Evolutionary conservation across 495 filamentous ascomycete species (phyloP).

Genomic region (Viridothelium virens): DNA sequence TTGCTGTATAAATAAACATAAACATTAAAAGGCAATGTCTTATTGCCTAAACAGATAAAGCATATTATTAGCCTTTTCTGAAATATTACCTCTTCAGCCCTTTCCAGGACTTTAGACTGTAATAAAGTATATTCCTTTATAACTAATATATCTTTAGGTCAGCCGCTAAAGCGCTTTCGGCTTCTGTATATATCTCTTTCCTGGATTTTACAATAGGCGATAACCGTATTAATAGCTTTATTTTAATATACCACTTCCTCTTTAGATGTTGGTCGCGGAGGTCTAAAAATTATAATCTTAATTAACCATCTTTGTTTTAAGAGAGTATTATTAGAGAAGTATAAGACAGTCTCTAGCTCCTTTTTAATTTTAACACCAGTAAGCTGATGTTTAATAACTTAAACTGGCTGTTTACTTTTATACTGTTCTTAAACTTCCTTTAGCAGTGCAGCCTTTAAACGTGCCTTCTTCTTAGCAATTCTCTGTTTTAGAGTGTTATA

Average conservation of each 20-base stretch:
- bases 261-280: constrained; percentile 16
- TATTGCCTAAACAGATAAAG: constrained; percentile 38
- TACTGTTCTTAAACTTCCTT: constrained; percentile 25
- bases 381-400: constrained; percentile 31
- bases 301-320: constrained; percentile 20
- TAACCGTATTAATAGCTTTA: constrained; percentile 21
- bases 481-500: constrained; percentile 16
- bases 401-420: constrained; percentile 26
- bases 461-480: constrained; percentile 26
- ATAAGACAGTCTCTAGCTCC: constrained; percentile 5
- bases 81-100: constrained; percentile 31
- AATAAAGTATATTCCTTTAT: neutral
- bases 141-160: neutral
- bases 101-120: constrained; percentile 24
- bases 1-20: constrained; percentile 31
- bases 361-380: constrained; percentile 17
- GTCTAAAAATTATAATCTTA: constrained; percentile 16
- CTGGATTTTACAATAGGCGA: constrained; percentile 19
- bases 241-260: constrained; percentile 20
- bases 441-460: constrained; percentile 23
- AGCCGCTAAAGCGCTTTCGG: constrained; percentile 13
- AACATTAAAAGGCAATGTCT: constrained; percentile 28
- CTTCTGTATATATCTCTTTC: constrained; percentile 18
- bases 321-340: constrained; percentile 13
- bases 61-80: constrained; percentile 34